A percentile compares a stretch with the other conserved stretches of the same genome.
These are phyloP conservation scores for Pseudogymnoascus verrucosus DNA, from an alignment of 2,329 filamentous ascomycete species.

Conservation along the genomic window DNA sequence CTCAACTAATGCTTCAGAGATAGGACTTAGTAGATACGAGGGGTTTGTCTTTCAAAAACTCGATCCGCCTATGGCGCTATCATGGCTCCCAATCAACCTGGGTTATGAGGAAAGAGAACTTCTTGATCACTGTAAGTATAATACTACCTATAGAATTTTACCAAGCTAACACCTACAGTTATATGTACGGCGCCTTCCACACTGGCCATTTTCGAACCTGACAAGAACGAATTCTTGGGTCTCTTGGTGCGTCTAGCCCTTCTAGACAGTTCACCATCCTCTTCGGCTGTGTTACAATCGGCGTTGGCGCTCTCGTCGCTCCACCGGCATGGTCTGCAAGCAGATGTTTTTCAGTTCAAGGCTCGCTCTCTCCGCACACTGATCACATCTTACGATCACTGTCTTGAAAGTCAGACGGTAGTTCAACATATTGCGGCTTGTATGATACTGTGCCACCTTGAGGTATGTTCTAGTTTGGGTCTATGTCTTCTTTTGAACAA, in stretches of 20 bases:
- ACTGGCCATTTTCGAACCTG: conserved; percentile 18
- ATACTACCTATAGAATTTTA: conserved; percentile 12
- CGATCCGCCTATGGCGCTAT: conserved; percentile 16
- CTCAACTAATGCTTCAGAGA: conserved; percentile 16
- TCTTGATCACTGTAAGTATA: conserved; percentile 18
- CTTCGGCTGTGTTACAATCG: conserved; percentile 19
- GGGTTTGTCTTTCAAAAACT: conserved; percentile 16
- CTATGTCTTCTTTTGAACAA: conserved; percentile 13
- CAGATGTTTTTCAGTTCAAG: conserved; percentile 18
- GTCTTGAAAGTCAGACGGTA: conserved; percentile 16
- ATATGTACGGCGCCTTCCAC: conserved; percentile 16
- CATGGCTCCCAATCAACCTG: conserved; percentile 18
- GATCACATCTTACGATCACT: conserved; percentile 16
- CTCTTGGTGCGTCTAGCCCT: conserved; percentile 19
- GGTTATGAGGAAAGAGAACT: conserved; percentile 18
- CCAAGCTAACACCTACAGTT: conserved; percentile 17
- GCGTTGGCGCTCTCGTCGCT: conserved; percentile 20
- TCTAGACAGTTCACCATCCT: conserved; percentile 18
- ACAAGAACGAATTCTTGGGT: conserved; percentile 19
- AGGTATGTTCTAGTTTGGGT: conserved; percentile 17
- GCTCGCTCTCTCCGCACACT: conserved; percentile 17
- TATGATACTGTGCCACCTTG: conserved; percentile 21
- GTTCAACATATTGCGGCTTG: conserved; percentile 20
- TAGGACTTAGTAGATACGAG: conserved; percentile 16
- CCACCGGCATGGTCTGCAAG: conserved; percentile 19